Evolutionary conservation across 2,329 filamentous ascomycete species (phyloP), one percentile per base, ranked within the genome.

Genomic region (Cytospora mali): DNA sequence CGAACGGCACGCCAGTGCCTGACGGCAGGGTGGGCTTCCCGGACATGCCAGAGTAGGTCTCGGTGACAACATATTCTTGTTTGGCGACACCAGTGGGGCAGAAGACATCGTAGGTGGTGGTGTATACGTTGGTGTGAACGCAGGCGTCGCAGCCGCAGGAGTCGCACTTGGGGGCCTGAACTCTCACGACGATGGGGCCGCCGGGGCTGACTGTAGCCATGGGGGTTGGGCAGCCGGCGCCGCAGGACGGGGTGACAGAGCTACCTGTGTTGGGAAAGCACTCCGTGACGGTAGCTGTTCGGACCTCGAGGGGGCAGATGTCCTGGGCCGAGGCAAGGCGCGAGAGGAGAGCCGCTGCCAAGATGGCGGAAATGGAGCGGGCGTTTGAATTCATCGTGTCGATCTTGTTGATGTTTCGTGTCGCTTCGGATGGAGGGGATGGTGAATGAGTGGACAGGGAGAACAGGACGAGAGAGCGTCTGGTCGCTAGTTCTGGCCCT

Each of bases 51-150:
- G 50, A 39, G 28, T 60, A 60, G 9, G 53, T 52, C 50, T 60
- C 58, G 28, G 58, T 60, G 35, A 60, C 58, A 33, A 60, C 58
- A 11, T 60, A 60, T 27, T 54, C 50, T 29, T 60, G 58, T 35
- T 54, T 48, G 58, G 50, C 10, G 50, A 60, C 25, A 49, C 58
- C 58, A n/a, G 58, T 60, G 28, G 58, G 58, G 58, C 58, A 60
- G 50, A 60, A 60, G 50, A 25, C 58, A 33, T 60, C 58, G 58
- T 60, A 60, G 13, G 58, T 60, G 35, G 58, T 60, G 58, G 58
- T 60, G 50, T 60, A 60, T 11, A 60, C 23, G 39, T 54, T 60
- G 52, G 50, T 60, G 50, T 60, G 58, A 1, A 52, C 58, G 21
- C 58, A 60, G 10, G 50, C 25, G 27, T 60, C 58, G 21, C 58